A percentile compares a stretch with the other conserved stretches of the same genome.
Conservation (phyloP, 2,329 filamentous ascomycete genomes). For the Fusarium sp. region DNA sequence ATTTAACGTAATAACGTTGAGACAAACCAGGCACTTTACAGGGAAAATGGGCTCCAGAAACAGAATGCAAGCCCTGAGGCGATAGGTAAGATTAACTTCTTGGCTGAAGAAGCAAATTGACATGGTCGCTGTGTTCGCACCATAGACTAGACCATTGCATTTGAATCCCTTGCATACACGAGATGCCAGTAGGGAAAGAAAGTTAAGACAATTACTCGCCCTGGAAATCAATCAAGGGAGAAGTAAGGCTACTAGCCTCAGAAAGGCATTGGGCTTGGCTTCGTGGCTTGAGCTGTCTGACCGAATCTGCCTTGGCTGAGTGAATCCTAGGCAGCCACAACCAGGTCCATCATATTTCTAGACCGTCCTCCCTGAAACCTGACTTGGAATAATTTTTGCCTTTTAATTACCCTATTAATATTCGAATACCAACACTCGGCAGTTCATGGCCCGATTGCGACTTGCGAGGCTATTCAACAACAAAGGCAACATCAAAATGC, state of each 20-base stretch:
- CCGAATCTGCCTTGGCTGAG: slow-evolving; percentile 20
- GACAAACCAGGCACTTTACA: neutral
- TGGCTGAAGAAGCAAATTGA: neutral
- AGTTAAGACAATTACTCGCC: neutral
- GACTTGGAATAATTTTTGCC: neutral
- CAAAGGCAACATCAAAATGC: neutral
- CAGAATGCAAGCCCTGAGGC: neutral
- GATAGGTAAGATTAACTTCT: neutral
- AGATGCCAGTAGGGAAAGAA: neutral
- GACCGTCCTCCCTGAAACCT: neutral
- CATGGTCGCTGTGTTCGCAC: neutral
- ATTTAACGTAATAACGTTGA: neutral
- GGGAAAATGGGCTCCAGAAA: neutral
- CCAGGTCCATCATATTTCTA: neutral
- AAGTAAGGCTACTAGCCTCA: neutral
- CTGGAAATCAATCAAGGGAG: neutral
- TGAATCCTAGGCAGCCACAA: slow-evolving; percentile 7
- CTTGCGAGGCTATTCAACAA: neutral
- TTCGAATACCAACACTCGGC: neutral
- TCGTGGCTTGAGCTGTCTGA: neutral
- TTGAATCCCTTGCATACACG: neutral
- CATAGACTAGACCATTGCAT: neutral
- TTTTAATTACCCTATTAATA: neutral
- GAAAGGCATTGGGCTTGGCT: neutral
- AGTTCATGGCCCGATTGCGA: neutral